Base-by-base conservation (phyloP, 2,329 filamentous ascomycete species). In the Teratosphaeriaceae sp. region DNA sequence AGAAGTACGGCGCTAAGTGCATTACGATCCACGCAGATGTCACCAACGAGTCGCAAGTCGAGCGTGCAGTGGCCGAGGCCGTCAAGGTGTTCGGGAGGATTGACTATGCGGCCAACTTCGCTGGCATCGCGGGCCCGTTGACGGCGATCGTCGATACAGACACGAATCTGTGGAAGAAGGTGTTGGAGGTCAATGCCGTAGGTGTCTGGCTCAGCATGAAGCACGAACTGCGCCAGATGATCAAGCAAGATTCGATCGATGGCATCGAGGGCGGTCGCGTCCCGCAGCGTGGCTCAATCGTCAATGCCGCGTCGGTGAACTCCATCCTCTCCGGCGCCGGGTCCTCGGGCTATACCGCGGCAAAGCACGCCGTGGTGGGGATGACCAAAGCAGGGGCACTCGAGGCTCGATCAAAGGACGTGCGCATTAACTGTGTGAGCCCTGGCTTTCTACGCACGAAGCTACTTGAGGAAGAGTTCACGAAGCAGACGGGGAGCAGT, bases 361-460 rank as follows among this genome's bases (percentile, higher is more conserved):
- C 61, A 8, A 71, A 71, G 49, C 66, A 70, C 49, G 67, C 62
- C 2, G 44, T 70, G 2, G 48, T 69, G 15, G 67, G 65, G 2
- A 50, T 70, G 36, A 69, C 67, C 15, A 66, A 67, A 40, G 45
- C 54, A n/a, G 48, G 51, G 5, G 57, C 58, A 2, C 55, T 60
- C 7, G 61, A 64, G 51, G 61, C 55, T 49, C 57, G 56, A 0
- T 49, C 50, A 7, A 46, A 57, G 34, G 53, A 60, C 16, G 59
- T 65, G 38, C 53, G 62, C 18, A 60, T 65, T 23, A 65, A 65
- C 40, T 57, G 54, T 19, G 47, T 65, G 3, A 57, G 53, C 19
- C 63, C 62, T 1, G 63, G 63, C 0, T 57, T 56, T 26, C 40
- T 57, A 3, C 41, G 42, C 23, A 57, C 54, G 2, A 49, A 57